Evolutionary conservation across 306 rosid genomes (phyloP).

Genomic region (Hippophae gyantsensis): DNA sequence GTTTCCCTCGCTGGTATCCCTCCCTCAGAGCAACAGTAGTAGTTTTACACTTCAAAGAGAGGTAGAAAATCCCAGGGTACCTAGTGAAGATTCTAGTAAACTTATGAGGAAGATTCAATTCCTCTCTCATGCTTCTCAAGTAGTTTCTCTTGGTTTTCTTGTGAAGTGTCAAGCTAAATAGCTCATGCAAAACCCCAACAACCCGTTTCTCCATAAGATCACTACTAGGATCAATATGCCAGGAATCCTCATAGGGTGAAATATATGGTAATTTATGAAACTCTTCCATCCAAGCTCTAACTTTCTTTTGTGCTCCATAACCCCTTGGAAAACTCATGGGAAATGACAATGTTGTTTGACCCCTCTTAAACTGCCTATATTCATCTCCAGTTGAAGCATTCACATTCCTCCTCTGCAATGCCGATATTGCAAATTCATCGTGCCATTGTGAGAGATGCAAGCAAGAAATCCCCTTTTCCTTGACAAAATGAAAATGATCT

Average conservation of each 20-base stretch:
- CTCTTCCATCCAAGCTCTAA: slow-evolving; percentile 84
- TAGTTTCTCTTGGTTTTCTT: slow-evolving; percentile 89
- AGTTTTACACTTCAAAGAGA: slow-evolving; percentile 80
- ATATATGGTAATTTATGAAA: slow-evolving; percentile 79
- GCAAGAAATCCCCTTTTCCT: slow-evolving; percentile 41
- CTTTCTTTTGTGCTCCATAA: slow-evolving; percentile 78
- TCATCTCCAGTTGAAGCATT: slow-evolving; percentile 25
- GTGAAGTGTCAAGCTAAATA: slow-evolving; percentile 67
- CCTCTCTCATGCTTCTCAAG: slow-evolving; percentile 75
- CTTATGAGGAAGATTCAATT: slow-evolving; percentile 75
- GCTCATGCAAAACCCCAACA: slow-evolving; percentile 85
- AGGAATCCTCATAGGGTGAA: slow-evolving; percentile 63
- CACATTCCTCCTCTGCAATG: slow-evolving; percentile 57
- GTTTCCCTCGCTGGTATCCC: slow-evolving; percentile 66
- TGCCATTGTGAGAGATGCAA: slow-evolving; percentile 40
- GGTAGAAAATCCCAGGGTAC: slow-evolving; percentile 81
- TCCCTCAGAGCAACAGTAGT: slow-evolving; percentile 68
- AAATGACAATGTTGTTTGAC: slow-evolving; percentile 51
- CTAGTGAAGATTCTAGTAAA: slow-evolving; percentile 77
- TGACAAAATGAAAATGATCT: slow-evolving; percentile 38
- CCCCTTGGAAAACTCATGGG: slow-evolving; percentile 84
- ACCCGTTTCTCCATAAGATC: slow-evolving; percentile 94
- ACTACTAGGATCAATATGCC: slow-evolving; percentile 59
- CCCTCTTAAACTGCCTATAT: slow-evolving; percentile 65
- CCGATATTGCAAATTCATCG: slow-evolving; percentile 58